Percentiles rank a stretch among this genome's conserved stretches.
Conservation (phyloP, 106 monocot genomes). For the Apostasia shenzhenica region DNA sequence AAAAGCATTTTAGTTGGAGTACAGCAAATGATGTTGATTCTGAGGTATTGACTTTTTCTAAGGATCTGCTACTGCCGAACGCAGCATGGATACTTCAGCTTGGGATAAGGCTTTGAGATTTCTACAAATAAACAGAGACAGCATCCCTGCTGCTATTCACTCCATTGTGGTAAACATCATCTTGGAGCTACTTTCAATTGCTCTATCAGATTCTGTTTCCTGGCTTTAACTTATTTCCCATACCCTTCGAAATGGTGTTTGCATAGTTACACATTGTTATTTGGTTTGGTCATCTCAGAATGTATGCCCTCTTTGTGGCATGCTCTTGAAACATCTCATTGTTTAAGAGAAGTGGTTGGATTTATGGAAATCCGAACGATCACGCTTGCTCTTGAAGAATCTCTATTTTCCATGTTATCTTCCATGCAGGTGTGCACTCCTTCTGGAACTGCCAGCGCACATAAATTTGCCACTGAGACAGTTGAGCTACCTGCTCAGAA, state of each 20-base stretch:
- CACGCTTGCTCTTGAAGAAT: no score
- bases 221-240: no score
- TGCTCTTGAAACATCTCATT: no score
- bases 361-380: no score
- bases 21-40: constrained; percentile 52
- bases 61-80: constrained; percentile 99
- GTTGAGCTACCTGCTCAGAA: constrained; percentile 93
- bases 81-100: constrained; percentile 93
- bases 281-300: no score
- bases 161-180: constrained; percentile 78
- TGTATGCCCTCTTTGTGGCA: no score
- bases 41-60: constrained; percentile 75
- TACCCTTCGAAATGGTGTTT: no score
- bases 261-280: no score
- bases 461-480: constrained; percentile 82
- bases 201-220: no score
- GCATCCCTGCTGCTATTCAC: constrained; percentile 78
- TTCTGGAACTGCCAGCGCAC: constrained; percentile 69
- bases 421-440: constrained; percentile 64
- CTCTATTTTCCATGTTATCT: background rate
- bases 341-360: no score
- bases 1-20: no score
- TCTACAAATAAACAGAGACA: constrained; percentile 51
- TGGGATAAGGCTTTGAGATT: constrained; percentile 82
- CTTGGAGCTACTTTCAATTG: background rate